A percentile compares a stretch with the other conserved stretches of the same genome.
Conservation (phyloP, 345 rosid genomes). For the Lepidium didymum region DNA sequence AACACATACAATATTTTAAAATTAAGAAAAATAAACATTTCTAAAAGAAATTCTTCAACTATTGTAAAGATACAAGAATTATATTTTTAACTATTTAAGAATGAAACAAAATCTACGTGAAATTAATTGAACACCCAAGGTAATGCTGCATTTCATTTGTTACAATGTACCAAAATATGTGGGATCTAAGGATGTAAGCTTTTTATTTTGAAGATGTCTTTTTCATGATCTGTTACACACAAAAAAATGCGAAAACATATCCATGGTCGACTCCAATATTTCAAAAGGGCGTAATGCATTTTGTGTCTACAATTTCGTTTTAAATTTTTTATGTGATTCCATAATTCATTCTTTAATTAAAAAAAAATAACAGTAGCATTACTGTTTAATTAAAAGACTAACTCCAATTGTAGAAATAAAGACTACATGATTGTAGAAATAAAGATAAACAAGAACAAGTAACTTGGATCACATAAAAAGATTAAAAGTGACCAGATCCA, state of each 20-base stretch:
- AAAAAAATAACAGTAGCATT: background rate
- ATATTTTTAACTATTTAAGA: background rate
- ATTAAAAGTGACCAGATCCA: background rate
- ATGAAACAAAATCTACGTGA: background rate
- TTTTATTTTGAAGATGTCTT: background rate
- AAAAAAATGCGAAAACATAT: too few species aligned
- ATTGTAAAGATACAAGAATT: background rate
- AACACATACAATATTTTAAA: too few species aligned
- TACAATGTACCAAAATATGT: background rate
- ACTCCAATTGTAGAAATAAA: background rate
- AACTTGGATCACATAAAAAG: background rate
- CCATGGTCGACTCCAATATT: background rate
- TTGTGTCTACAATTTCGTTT: background rate
- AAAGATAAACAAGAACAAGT: background rate
- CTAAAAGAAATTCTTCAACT: too few species aligned
- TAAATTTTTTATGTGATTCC: background rate
- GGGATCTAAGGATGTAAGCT: background rate
- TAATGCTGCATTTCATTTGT: background rate
- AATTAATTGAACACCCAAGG: background rate
- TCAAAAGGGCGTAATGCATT: background rate
- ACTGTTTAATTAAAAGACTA: background rate
- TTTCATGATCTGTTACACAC: too few species aligned
- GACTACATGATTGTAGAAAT: background rate
- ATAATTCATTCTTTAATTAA: background rate
- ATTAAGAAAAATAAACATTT: too few species aligned